These are phyloP conservation scores for Penicillium sp. DNA, from an alignment of 2,329 filamentous ascomycete genomes.

Conservation along the genomic window DNA sequence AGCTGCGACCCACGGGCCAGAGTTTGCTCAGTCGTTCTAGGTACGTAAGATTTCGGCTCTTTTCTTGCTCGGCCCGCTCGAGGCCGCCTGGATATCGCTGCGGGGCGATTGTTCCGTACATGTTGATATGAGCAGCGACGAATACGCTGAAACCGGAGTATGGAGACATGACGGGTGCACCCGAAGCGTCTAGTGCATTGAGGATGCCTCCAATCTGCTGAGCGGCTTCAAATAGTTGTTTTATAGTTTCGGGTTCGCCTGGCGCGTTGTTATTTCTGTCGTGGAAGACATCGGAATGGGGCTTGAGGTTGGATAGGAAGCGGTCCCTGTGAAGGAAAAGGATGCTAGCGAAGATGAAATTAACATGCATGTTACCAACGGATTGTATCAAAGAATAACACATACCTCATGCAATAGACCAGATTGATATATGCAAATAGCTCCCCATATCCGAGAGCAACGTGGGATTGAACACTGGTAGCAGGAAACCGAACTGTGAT, in stretches of 20 bases:
- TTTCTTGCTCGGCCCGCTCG: constrained; percentile 33
- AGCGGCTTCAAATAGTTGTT: constrained; percentile 34
- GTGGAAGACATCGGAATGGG: constrained; percentile 23
- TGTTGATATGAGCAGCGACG: constrained; percentile 40
- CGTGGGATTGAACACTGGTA: constrained; percentile 38
- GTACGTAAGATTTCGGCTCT: constrained; percentile 33
- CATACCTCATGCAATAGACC: constrained; percentile 40
- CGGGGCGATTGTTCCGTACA: constrained; percentile 39
- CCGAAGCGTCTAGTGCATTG: constrained; percentile 32
- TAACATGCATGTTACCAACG: neutral
- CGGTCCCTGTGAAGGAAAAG: constrained; percentile 38
- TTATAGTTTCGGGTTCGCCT: constrained; percentile 26
- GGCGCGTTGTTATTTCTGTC: constrained; percentile 17
- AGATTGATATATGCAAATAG: constrained; percentile 41
- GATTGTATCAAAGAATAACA: neutral
- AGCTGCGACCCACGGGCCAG: constrained; percentile 38
- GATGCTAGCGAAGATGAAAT: constrained; percentile 19
- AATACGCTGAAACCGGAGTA: constrained; percentile 41
- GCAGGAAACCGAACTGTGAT: constrained; percentile 34
- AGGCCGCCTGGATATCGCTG: constrained; percentile 35
- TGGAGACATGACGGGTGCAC: constrained; percentile 36
- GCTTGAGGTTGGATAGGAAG: constrained; percentile 35
- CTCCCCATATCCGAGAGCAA: constrained; percentile 38
- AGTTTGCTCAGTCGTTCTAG: constrained; percentile 34
- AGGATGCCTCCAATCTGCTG: constrained; percentile 35